Conservation (phyloP, 768 basidiomycete genomes). For the Psilocybe subaeruginosa region DNA sequence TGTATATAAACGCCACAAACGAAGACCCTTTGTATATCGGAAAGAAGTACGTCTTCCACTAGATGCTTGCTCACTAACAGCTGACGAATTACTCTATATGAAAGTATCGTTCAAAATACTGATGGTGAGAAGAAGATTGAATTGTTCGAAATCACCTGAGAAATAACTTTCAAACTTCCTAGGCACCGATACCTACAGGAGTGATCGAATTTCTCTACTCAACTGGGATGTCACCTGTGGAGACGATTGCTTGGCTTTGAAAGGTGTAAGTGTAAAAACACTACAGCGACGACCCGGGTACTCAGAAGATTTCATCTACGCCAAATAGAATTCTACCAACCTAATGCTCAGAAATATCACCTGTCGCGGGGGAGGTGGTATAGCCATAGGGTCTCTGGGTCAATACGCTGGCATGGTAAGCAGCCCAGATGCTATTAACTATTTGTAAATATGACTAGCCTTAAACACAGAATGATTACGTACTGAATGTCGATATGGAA, state of each 20-base stretch:
- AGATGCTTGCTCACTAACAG: neutral
- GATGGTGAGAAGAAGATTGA: no score
- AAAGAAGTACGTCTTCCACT: constrained; percentile 42
- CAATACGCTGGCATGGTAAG: constrained; percentile 56
- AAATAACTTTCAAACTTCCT: neutral
- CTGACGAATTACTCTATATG: neutral
- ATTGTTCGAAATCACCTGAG: no score
- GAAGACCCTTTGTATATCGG: constrained; percentile 50
- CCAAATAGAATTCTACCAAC: constrained; percentile 54
- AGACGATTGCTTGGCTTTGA: constrained; percentile 67
- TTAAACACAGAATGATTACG: constrained; percentile 50
- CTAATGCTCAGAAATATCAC: constrained; percentile 49
- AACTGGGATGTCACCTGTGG: constrained; percentile 69
- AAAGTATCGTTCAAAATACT: constrained; percentile 51
- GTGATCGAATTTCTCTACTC: constrained; percentile 46
- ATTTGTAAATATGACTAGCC: neutral
- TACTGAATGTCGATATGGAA: constrained; percentile 52
- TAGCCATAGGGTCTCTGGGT: constrained; percentile 63
- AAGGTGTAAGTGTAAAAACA: constrained; percentile 58
- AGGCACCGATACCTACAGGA: constrained; percentile 62
- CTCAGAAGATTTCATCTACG: no score
- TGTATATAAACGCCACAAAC: constrained; percentile 61
- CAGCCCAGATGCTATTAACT: neutral
- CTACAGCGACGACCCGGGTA: neutral
- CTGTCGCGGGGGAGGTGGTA: constrained; percentile 62